Evolutionary conservation across 2,329 filamentous ascomycete genomes (phyloP).

Genomic region (Fusarium protoensiforme): DNA sequence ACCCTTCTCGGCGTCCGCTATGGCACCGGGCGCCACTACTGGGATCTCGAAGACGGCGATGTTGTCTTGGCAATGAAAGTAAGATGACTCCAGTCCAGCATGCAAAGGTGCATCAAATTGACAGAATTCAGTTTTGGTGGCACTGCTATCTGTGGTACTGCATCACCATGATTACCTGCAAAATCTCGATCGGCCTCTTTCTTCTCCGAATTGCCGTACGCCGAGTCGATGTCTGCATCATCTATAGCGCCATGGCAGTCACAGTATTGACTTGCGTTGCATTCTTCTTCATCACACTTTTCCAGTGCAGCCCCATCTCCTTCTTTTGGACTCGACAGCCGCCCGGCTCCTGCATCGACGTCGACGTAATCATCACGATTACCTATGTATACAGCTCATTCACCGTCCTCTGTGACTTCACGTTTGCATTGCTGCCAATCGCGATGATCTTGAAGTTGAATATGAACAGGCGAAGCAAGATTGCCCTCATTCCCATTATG

Average conservation of each 20-base stretch:
- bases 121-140: not conserved
- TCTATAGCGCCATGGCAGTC: not conserved
- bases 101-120: not conserved
- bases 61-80: not conserved
- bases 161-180: not conserved
- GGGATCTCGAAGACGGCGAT: not conserved
- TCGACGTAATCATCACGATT: not conserved
- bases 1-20: not conserved
- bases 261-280: not conserved
- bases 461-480: not conserved
- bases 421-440: not conserved
- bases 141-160: not conserved
- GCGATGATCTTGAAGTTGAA: not conserved
- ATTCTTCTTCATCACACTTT: not conserved
- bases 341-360: not conserved
- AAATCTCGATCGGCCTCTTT: not conserved
- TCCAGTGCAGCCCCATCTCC: not conserved
- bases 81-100: not conserved
- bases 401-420: not conserved
- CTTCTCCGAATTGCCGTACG: not conserved
- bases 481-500: not conserved
- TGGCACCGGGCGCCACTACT: not conserved
- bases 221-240: not conserved
- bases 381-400: not conserved
- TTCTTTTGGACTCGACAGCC: not conserved